Base-by-base conservation (phyloP, 2,329 filamentous ascomycete species). In the Aureobasidium zeae region DNA sequence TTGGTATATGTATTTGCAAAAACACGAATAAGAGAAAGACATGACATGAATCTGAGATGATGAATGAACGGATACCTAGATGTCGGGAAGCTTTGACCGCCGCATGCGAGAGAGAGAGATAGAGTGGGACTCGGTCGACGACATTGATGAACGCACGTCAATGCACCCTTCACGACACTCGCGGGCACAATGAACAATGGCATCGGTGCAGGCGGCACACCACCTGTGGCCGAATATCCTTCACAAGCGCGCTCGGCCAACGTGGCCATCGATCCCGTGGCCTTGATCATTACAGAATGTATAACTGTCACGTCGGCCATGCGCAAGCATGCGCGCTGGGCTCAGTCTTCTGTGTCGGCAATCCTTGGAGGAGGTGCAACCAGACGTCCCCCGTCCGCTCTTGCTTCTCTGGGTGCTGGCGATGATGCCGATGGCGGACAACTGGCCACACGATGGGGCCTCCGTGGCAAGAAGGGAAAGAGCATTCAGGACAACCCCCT, bases 231-330 rank as follows among this genome's bases (percentile, higher is more conserved):
- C 15, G 41, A 45, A 35, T 35, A 26, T 28, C 13, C 38, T 4
- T 31, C 21, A 26, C 28, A 39, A 10, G 20, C 36, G 19, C 44
- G 44, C n/a, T 36, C 48, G 13, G 44, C 59, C 17, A 54, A 52
- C 15, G 60, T 63, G 21, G 60, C 60, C 33, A 61, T 63, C 35
- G 58, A 63, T 48, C 60, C 59, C 5, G 57, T 61, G 24, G 57
- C 60, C 36, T 71, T 98, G 55, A 87, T 98, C 52, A 94, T 94
- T 51, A 94, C 89, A 65, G 91, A 98, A 79, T 98, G 91, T 65
- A 96, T 96, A 60, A 89, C 88, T 33, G 89, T 98, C 67, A 96
- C 91, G 11, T 95, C 89, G 50, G 87, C 88, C 49, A 95, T 98
- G 76, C 88, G 94, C 58, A 98, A 98, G 68, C 83, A 95, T 75